Base-by-base conservation (phyloP, 495 filamentous ascomycete species). In the Hyphodiscus hymeniophilus region DNA sequence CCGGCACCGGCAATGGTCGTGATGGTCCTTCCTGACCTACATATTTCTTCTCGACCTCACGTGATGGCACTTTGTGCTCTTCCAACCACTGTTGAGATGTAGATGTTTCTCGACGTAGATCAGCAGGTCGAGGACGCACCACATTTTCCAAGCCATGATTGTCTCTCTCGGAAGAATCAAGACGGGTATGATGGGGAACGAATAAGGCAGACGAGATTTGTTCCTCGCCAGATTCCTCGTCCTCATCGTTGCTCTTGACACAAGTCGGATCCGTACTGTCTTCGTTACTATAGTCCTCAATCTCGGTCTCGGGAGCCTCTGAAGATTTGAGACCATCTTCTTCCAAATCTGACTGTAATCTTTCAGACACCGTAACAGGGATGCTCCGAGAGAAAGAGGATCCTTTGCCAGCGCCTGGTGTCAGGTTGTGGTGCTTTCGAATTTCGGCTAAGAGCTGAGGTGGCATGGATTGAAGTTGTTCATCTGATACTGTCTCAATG, bases 151-250 rank as follows among this genome's bases (percentile, higher is more conserved):
- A 18, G 7, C 34, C 44, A n/a, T 41, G 28, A 21, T 41, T 32
- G 15, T 41, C 43, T 17, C 33, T 11, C 18, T 60, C 54, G 7
- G 56, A 55, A 21, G 73, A 68, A 34, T 73, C 64, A 41, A 76
- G 70, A 57, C 75, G 75, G 44, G 75, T 74, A 65, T 85, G 80
- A 68, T 97, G 92, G 16, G 92, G 92, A 53, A 92, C 77, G 63
- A 97, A 98, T 43, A 95, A 72, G 10, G 91, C 91, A 33, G 91
- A 96, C 7, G 86, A 90, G 39, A 98, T 96, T 63, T 95, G 87
- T 59, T 97, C 92, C 61, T 89, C 80, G 18, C 86, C 85, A 34
- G 87, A 89, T 45, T 92, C 88, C 21, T 95, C 87, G 43, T 63
- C 65, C 47, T 63, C 69, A 62, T 72, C 71, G 16, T 48, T 45